These are phyloP conservation scores for Komagataella pseudopastoris DNA, from an alignment of 805 yeast species.

Conservation along the genomic window DNA sequence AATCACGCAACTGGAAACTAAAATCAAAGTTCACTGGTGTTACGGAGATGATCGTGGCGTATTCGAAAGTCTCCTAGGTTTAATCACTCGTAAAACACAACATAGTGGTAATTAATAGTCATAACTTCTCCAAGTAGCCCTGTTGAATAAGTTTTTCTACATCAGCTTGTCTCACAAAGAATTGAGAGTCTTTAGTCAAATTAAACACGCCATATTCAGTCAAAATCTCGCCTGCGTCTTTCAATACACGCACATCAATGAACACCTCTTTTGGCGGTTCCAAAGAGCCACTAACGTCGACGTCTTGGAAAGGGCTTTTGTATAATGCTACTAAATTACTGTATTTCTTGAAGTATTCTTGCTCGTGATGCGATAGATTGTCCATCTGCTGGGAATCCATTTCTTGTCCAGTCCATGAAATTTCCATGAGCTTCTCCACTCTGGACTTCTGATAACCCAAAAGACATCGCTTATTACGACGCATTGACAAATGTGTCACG, in stretches of 20 bases:
- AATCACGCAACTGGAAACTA: background rate
- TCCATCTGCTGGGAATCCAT: conserved; percentile 25
- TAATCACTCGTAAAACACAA: conserved; percentile 6
- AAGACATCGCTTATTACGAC: conserved; percentile 82
- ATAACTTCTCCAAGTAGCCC: conserved; percentile 68
- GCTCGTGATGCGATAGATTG: conserved; percentile 64
- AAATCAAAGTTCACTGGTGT: conserved; percentile 9
- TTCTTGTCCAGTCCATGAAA: conserved; percentile 62
- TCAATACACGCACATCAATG: conserved; percentile 84
- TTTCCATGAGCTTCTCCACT: conserved; percentile 48
- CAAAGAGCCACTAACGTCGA: conserved; percentile 80
- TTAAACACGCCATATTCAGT: conserved; percentile 96
- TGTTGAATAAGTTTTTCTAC: conserved; percentile 91
- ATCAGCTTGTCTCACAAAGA: conserved; percentile 86
- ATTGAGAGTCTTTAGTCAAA: conserved; percentile 84
- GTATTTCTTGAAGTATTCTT: conserved; percentile 61
- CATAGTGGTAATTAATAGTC: background rate
- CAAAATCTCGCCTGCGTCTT: conserved; percentile 94
- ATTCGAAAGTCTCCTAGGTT: conserved; percentile 18
- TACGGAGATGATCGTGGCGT: conserved; percentile 10
- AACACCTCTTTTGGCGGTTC: conserved; percentile 88
- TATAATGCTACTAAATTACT: conserved; percentile 59
- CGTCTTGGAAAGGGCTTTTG: conserved; percentile 67
- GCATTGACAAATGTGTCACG: conserved; percentile 63
- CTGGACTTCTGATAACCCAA: conserved; percentile 72